These are phyloP conservation scores for Paradendryphiella salina DNA, from an alignment of 2,329 filamentous ascomycete genomes.

Conservation along the genomic window DNA sequence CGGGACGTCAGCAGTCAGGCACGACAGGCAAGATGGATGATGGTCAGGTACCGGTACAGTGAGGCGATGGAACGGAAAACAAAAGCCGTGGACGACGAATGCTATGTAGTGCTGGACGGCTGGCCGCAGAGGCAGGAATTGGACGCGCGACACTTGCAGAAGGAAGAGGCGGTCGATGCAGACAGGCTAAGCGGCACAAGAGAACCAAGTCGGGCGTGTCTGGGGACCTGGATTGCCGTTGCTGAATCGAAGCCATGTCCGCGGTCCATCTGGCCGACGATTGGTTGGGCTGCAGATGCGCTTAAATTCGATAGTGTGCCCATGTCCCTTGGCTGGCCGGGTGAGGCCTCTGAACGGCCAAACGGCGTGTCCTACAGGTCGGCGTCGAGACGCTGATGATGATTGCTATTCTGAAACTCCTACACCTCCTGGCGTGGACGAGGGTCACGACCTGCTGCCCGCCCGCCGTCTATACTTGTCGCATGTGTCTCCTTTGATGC, in stretches of 20 bases:
- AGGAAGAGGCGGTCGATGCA: no score
- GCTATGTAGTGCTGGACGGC: not conserved
- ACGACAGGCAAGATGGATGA: not conserved
- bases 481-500: conserved; percentile 7
- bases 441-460: conserved; percentile 2
- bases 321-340: no score
- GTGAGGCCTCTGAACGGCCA: no score
- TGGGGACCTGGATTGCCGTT: not conserved
- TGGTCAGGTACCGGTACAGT: not conserved
- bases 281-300: conserved; percentile 8
- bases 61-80: conserved; percentile 2
- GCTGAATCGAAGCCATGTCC: conserved; percentile 3
- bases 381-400: conserved; percentile 12
- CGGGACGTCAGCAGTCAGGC: not conserved
- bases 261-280: conserved; percentile 1
- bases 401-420: conserved; percentile 22
- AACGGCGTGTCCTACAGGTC: not conserved
- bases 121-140: no score
- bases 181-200: no score
- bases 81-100: conserved; percentile 1
- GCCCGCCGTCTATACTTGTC: conserved; percentile 2
- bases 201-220: not conserved
- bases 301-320: conserved; percentile 15
- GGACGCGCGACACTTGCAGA: no score
- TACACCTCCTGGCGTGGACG: conserved; percentile 19